Conservation (phyloP, 73 alveolate species). For the Stentor coeruleus region DNA sequence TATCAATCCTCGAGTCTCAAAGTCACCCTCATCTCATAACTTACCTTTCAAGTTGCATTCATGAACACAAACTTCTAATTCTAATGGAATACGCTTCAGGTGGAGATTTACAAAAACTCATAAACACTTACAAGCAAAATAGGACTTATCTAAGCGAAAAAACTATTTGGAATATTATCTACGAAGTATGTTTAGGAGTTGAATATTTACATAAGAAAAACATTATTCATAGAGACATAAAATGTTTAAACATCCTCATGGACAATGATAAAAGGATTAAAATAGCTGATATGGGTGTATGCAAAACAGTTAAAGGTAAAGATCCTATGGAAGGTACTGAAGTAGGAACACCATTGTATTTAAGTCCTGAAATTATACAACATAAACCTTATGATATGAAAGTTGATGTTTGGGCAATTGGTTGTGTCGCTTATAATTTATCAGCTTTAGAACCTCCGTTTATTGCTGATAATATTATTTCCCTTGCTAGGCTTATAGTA, state of each 20-base stretch:
- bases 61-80: slow-evolving; percentile 81
- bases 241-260: slow-evolving; percentile 89
- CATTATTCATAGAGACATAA: slow-evolving; percentile 95
- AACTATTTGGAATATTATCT: slow-evolving; percentile 85
- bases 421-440: slow-evolving; percentile 89
- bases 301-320: slow-evolving; percentile 75
- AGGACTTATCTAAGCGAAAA: slow-evolving; percentile 56
- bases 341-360: slow-evolving; percentile 98
- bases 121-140: slow-evolving; percentile 34
- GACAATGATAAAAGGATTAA: slow-evolving; percentile 47
- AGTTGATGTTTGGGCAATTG: slow-evolving; percentile 98
- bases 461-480: slow-evolving; percentile 88
- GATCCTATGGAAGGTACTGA: slow-evolving; percentile 79
- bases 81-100: slow-evolving; percentile 97
- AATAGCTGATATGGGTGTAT: slow-evolving; percentile 95
- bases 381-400: slow-evolving; percentile 92
- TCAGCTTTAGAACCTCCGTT: slow-evolving; percentile 95
- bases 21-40: slow-evolving; percentile 84
- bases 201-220: slow-evolving; percentile 83
- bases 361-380: slow-evolving; percentile 93
- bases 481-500: slow-evolving; percentile 84
- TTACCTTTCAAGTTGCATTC: slow-evolving; percentile 84
- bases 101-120: slow-evolving; percentile 89
- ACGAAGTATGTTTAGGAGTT: slow-evolving; percentile 79
- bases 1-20: slow-evolving; percentile 70